Evolutionary conservation across 495 filamentous ascomycete genomes (phyloP).

Genomic region (Podospora bellae-mahoneyi): DNA sequence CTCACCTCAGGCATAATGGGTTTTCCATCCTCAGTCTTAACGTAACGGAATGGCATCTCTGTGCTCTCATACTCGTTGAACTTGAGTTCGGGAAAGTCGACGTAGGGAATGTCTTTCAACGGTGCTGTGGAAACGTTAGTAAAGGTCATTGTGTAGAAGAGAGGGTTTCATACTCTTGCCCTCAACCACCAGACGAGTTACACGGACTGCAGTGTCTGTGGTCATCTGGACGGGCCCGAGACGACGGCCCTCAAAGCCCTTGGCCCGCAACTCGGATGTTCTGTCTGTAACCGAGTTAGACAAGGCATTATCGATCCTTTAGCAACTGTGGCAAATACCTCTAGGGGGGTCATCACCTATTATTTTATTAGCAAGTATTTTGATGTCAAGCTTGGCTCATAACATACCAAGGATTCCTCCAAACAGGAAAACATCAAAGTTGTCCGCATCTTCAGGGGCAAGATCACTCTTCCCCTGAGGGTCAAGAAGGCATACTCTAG

Average conservation of each 20-base stretch:
- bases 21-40: slow-evolving; percentile 66
- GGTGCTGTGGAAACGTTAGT: slow-evolving; percentile 49
- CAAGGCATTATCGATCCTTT: background rate
- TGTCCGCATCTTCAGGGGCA: slow-evolving; percentile 73
- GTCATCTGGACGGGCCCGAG: slow-evolving; percentile 97
- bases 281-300: slow-evolving; percentile 58
- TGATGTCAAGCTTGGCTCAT: background rate
- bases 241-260: slow-evolving; percentile 84
- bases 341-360: slow-evolving; percentile 90
- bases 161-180: slow-evolving; percentile 59
- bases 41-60: slow-evolving; percentile 96
- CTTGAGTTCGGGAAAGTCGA: slow-evolving; percentile 83
- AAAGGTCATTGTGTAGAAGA: background rate
- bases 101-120: slow-evolving; percentile 70
- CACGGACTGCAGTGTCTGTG: slow-evolving; percentile 92
- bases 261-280: slow-evolving; percentile 86
- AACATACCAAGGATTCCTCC: slow-evolving; percentile 87
- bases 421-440: slow-evolving; percentile 89
- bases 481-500: slow-evolving; percentile 82
- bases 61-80: slow-evolving; percentile 90
- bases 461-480: slow-evolving; percentile 77
- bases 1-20: slow-evolving; percentile 88
- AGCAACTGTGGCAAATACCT: slow-evolving; percentile 52
- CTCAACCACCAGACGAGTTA: slow-evolving; percentile 84
- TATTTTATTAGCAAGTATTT: background rate